Evolutionary conservation across 1,139 yeast species (phyloP).

Genomic region (Ashbya aceris): DNA sequence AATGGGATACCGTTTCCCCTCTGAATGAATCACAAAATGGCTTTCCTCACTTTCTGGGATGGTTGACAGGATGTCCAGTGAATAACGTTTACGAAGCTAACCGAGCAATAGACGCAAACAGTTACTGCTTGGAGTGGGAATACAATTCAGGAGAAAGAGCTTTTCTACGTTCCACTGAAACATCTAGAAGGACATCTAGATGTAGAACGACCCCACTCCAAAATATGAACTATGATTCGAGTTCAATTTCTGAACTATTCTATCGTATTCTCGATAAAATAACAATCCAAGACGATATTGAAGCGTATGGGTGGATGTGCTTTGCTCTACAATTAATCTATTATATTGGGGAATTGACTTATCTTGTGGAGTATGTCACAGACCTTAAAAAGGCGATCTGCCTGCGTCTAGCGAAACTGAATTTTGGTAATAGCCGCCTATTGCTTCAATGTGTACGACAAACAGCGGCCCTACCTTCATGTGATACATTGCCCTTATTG

Average conservation of each 20-base stretch:
- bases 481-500: background rate
- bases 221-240: background rate
- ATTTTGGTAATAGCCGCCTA: background rate
- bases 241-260: constrained; percentile 5
- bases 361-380: constrained; percentile 6
- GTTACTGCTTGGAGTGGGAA: constrained; percentile 10
- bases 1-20: constrained; percentile 31
- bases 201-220: background rate
- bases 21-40: constrained; percentile 15
- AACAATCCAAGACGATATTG: background rate
- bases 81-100: constrained; percentile 1
- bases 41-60: constrained; percentile 34
- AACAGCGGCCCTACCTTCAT: background rate
- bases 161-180: constrained; percentile 2
- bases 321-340: constrained; percentile 8
- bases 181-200: background rate
- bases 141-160: constrained; percentile 6
- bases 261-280: constrained; percentile 7
- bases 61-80: constrained; percentile 34
- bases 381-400: constrained; percentile 9
- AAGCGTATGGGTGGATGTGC: constrained; percentile 10
- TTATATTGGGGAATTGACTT: constrained; percentile 9
- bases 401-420: background rate
- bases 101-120: background rate
- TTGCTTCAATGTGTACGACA: background rate